Evolutionary conservation across 306 rosid species (phyloP).

Genomic region (Gastrolobium bilobum): DNA sequence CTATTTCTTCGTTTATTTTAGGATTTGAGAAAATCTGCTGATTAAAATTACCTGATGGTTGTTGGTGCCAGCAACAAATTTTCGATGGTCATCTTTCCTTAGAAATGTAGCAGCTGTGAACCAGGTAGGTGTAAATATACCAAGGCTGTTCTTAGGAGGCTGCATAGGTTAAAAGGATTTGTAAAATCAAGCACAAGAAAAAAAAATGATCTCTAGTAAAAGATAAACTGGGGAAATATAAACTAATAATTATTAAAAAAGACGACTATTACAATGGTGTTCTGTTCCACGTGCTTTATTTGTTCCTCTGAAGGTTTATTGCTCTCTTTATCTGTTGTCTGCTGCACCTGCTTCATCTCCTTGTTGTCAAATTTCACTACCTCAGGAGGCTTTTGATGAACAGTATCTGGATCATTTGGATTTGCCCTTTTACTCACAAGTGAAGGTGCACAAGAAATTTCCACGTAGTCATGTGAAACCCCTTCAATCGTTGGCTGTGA

Average conservation of each 20-base stretch:
- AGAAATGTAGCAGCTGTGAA: constrained; percentile 87
- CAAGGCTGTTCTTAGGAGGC: constrained; percentile 92
- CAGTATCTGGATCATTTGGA: too few relatives aligned
- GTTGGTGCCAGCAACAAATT: constrained; percentile 91
- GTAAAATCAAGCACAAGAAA: constrained; percentile 22
- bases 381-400: too few relatives aligned
- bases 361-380: too few relatives aligned
- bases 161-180: constrained; percentile 53
- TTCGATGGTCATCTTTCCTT: constrained; percentile 81
- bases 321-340: too few relatives aligned
- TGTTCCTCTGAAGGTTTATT: too few relatives aligned
- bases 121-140: constrained; percentile 94
- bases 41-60: constrained; percentile 78
- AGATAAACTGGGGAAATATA: constrained; percentile 31
- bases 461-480: too few relatives aligned
- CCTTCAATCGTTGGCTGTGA: too few relatives aligned
- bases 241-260: constrained; percentile 23
- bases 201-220: background rate
- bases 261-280: too few relatives aligned
- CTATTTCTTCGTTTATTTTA: constrained; percentile 22
- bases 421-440: too few relatives aligned
- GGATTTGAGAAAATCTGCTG: constrained; percentile 22
- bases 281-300: too few relatives aligned
- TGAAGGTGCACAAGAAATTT: too few relatives aligned
- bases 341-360: too few relatives aligned